Evolutionary conservation across 2,329 filamentous ascomycete species (phyloP), one percentile per base, ranked within the genome.

Genomic region (Setomelanomma holmii): DNA sequence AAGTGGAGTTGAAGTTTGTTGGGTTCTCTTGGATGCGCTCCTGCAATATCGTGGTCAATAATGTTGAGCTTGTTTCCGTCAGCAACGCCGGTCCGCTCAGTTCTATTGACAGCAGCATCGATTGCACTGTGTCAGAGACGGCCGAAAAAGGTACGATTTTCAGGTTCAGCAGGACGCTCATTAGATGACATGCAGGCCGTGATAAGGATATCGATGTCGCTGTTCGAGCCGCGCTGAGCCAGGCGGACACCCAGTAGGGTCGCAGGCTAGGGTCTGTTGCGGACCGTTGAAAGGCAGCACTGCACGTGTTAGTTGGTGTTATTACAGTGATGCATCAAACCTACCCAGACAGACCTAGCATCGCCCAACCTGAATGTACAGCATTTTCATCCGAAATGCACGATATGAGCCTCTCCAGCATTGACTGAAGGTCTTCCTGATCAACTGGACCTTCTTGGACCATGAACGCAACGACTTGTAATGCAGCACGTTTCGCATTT

Each of bases 281-380:
- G 17, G 47, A 47, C 27, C 45, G 43, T 43, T 75, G 72, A 22
- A 72, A 67, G 6, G 72, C 69, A 41, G 69, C 61, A 11, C 72
- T 75, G 27, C 19, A 5, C 12, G 22, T 8, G 45, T 54, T 38
- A 55, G 48, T 45, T 27, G 19, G 24, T 17, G n/a, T 42, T 7
- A 38, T 51, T 21, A 53, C 34, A 23, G 35, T 19, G 12, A 14
- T 4, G 12, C 36, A 17, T 11, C 19, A 22, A 6, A 74, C 82
- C 68, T 78, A 93, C 91, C 89, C 90, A 56, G 90, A 81, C 68
- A 91, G 85, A n/a, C 87, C 88, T 45, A 97, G 73, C 79, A 96
- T 86, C 16, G 91, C 88, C 95, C 95, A 99, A 0, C 87, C 90
- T 6, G 87, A 84, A 35, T 73, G 69, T 19, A 60, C 66, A 4